Percentiles rank a stretch among this genome's conserved stretches.
These are phyloP conservation scores for Eleusine indica DNA, from an alignment of 176 grass and related monocot species.

Conservation along the genomic window DNA sequence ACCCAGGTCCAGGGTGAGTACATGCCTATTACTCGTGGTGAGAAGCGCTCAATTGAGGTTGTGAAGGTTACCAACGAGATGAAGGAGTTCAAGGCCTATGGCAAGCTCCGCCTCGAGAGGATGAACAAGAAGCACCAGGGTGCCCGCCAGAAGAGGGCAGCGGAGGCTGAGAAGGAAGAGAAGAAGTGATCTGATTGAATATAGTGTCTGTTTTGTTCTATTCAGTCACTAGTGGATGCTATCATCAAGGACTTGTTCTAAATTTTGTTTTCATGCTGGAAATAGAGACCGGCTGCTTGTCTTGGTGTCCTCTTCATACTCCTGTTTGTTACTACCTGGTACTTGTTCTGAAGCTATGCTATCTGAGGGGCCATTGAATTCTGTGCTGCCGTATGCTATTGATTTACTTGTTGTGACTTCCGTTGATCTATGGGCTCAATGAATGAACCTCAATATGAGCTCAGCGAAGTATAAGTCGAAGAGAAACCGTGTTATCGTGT, in stretches of 20 bases:
- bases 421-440: no score
- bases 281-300: constrained; percentile 36
- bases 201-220: constrained; percentile 12
- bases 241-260: constrained; percentile 10
- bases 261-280: constrained; percentile 51
- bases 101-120: constrained; percentile 81
- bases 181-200: constrained; percentile 69
- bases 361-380: background rate
- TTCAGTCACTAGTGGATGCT: constrained; percentile 38
- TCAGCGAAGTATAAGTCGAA: no score
- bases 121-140: constrained; percentile 88
- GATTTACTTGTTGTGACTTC: no score
- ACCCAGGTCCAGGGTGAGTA: constrained; percentile 87
- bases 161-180: constrained; percentile 88
- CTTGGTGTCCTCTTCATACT: background rate
- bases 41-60: constrained; percentile 75
- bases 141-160: constrained; percentile 78
- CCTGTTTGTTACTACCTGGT: constrained; percentile 30
- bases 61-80: constrained; percentile 84
- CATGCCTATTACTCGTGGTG: constrained; percentile 75
- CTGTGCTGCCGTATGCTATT: background rate
- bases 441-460: no score
- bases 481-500: no score
- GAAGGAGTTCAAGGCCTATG: constrained; percentile 72
- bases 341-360: constrained; percentile 11